Evolutionary conservation across 163 green algal species (phyloP), one percentile per base, ranked within the genome.

Genomic region (Scenedesmus sp.): DNA sequence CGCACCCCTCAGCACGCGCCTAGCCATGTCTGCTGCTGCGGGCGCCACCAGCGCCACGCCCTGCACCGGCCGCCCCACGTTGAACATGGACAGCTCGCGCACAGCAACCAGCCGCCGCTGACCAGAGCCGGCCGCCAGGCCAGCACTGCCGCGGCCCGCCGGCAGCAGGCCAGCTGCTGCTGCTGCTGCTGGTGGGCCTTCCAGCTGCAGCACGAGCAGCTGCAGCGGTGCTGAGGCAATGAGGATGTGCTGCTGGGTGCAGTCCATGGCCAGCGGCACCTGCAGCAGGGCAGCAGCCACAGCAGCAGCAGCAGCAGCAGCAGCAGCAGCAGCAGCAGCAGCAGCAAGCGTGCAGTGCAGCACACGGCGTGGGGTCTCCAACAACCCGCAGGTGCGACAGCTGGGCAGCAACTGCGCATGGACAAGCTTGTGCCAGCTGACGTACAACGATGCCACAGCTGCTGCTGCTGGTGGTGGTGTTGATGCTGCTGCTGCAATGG

Each of bases 21-120:
- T 81, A 0, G 30, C 56, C 79, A 70, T 81, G 15, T 87, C 49
- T 30, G 46, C 79, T 33, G 65, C 76, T 72, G 49, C 53, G 13
- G 91, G 86, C 30, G 94, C 90, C 37, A 98, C 94, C 7, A 98
- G 92, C 6, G 96, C 95, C 37, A 97, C 92, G 43, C 95, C 94
- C 46, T 92, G 85, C 18, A 98, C 91, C 9, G 95, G 95, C 30
- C 93, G 94, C 18, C 95, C 94, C 6, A 97, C 91, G 70, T 96
- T 95, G 89, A 98, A 92, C 82, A 99, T 96, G 24, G 93, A 97
- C n/a, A 99, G 95, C 92, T 99, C 94, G 2, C 97, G 93, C 76
- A 98, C 88, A n/a, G 87, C 76, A 20, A 92, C 35, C 81, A 92
- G 51, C 61, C 70, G 81, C 33, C 43, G 26, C 9, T 65, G 49